Base-by-base conservation (phyloP, 108 stramenopile species). In the Fragilaria radians region DNA sequence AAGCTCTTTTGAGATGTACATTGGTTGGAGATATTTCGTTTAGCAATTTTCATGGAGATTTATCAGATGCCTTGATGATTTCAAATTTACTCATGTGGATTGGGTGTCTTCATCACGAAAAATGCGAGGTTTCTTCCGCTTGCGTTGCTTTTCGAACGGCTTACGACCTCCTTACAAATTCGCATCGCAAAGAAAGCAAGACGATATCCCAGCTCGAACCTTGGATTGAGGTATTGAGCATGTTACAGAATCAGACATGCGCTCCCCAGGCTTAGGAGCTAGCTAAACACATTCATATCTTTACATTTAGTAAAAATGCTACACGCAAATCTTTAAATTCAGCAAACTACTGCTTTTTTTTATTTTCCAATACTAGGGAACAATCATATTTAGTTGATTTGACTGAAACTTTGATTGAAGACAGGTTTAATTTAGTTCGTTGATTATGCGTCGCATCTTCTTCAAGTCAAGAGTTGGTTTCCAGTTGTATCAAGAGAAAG, bases 51-150 rank as follows among this genome's bases (percentile, higher is more conserved):
- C 61, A 61, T 49, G 29, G 18, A 19, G 48, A 29, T 34, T n/a
- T 36, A n/a, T 17, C 1, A 22, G 59, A 66, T 27, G 54, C 63
- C 14, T 72, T 73, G 60, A 52, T 67, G 32, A 48, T 55, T 28
- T 50, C 51, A 5, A 34, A 28, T 0, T 24, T 62, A 0, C 51
- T 79, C 14, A 52, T 73, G 0, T 56, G 70, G 54, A 30, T 73
- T 27, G 78, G 78, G 54, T 67, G 68, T 36, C 56, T 79, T 0
- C 53, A 73, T 26, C 68, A 79, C 48, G 78, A 79, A 59, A 45
- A 47, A 5, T 70, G 72, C 57, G 62, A 73, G 22, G 49, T 72
- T 2, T 4, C 56, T 3, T 27, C 36, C 1, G 78, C 78, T 3
- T 64, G 53, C 28, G 60, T 23, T 17, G 36, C 53, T 27, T 67